These are phyloP conservation scores for Alternaria arborescens DNA, from an alignment of 2,329 filamentous ascomycete species.

Conservation along the genomic window DNA sequence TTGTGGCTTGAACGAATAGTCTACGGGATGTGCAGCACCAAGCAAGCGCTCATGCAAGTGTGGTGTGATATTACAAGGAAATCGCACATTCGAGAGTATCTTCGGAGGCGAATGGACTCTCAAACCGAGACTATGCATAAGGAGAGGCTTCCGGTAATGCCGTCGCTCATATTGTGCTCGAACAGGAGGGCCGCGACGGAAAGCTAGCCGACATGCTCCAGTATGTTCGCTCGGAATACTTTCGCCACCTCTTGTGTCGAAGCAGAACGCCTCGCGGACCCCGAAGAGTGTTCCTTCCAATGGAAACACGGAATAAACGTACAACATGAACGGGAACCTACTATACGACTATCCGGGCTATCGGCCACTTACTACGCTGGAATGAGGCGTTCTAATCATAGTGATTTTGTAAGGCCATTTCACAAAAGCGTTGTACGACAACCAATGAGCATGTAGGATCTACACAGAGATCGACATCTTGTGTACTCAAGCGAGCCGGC, in stretches of 20 bases:
- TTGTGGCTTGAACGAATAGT: constrained; percentile 7
- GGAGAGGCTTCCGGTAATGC: constrained; percentile 5
- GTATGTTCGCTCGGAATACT: neutral
- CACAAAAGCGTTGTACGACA: constrained; percentile 3
- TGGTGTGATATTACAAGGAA: constrained; percentile 15
- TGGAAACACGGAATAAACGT: constrained; percentile 1
- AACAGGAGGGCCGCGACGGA: neutral
- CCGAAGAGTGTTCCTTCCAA: constrained; percentile 5
- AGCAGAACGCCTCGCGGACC: constrained; percentile 5
- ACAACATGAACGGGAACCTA: neutral
- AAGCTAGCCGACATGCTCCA: constrained; percentile 1
- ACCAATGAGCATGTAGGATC: constrained; percentile 13
- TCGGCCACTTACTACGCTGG: neutral
- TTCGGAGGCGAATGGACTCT: neutral
- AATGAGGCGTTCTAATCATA: constrained; percentile 11
- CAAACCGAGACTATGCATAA: neutral
- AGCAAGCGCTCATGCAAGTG: constrained; percentile 16
- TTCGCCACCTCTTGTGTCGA: constrained; percentile 15
- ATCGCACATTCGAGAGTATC: constrained; percentile 10
- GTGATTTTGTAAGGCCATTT: constrained; percentile 2
- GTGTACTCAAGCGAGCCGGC: constrained; percentile 18
- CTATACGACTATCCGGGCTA: neutral
- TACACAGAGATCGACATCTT: constrained; percentile 12
- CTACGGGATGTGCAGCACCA: neutral
- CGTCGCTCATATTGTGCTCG: constrained; percentile 1